These are phyloP conservation scores for Gloeostereum incarnatum DNA, from an alignment of 768 basidiomycete genomes.

Conservation along the genomic window DNA sequence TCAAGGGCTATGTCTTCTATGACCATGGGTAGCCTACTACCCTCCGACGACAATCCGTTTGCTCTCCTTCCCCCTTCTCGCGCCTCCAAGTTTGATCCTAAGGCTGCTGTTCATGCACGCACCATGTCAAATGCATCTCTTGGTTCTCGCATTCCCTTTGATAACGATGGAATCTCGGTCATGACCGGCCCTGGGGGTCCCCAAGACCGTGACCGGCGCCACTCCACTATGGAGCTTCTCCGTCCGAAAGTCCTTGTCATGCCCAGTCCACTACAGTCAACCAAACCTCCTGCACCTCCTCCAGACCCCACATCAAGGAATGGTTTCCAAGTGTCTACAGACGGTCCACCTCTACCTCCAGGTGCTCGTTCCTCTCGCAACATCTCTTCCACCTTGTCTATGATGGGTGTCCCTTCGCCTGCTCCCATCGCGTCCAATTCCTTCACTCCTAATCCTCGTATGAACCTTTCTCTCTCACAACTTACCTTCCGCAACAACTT, in stretches of 20 bases:
- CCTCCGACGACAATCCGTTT: conserved; percentile 55
- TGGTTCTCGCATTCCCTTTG: conserved; percentile 54
- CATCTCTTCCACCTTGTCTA: conserved; percentile 30
- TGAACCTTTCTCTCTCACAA: conserved; percentile 68
- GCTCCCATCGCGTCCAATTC: conserved; percentile 46
- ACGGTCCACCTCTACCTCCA: conserved; percentile 73
- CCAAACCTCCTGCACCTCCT: conserved; percentile 22
- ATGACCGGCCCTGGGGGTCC: conserved; percentile 26
- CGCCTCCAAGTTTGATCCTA: conserved; percentile 77
- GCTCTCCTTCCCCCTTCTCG: conserved; percentile 56
- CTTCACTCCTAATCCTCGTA: conserved; percentile 71
- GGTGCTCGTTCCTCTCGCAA: conserved; percentile 55
- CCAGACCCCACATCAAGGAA: conserved; percentile 28
- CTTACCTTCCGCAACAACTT: conserved; percentile 81
- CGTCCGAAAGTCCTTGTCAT: conserved; percentile 91
- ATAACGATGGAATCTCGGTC: conserved; percentile 39
- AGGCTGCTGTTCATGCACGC: conserved; percentile 45
- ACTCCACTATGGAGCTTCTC: conserved; percentile 71
- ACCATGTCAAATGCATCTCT: conserved; percentile 57
- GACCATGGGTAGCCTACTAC: conserved; percentile 35
- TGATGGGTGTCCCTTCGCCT: conserved; percentile 24
- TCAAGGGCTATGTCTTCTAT: conserved; percentile 25
- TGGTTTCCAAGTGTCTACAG: conserved; percentile 55
- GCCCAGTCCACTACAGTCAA: conserved; percentile 76
- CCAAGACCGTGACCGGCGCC: conserved; percentile 40